Percentiles rank a stretch among this genome's conserved stretches.
Conservation (phyloP, 2,329 filamentous ascomycete species). For the Cladosporium sp. region DNA sequence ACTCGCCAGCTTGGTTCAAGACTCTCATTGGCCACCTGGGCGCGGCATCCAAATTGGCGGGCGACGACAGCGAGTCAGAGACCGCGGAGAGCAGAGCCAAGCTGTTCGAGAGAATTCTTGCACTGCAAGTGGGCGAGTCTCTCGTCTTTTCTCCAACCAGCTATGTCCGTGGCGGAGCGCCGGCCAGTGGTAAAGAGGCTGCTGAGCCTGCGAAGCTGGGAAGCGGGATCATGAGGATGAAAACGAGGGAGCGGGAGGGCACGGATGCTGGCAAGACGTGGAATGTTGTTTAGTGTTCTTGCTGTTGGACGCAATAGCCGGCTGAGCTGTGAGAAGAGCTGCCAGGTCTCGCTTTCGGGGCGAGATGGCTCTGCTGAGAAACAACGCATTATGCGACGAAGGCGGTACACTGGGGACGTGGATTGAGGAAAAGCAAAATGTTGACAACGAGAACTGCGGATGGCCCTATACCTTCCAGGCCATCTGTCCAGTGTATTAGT, state of each 20-base stretch:
- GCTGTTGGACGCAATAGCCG: not conserved
- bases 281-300: not conserved
- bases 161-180: constrained; percentile 21
- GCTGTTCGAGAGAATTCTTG: constrained; percentile 29
- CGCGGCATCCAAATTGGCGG: constrained; percentile 29
- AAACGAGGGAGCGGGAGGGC: constrained; percentile 26
- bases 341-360: too few species aligned
- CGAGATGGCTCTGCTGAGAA: too few species aligned
- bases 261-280: constrained; percentile 26
- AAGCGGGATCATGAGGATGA: constrained; percentile 21
- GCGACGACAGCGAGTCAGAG: constrained; percentile 5
- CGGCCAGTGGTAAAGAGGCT: not conserved
- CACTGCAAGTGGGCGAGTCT: constrained; percentile 28
- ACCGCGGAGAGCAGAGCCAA: constrained; percentile 10
- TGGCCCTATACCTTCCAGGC: too few species aligned
- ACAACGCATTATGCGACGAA: too few species aligned
- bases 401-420: too few species aligned
- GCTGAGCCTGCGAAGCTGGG: constrained; percentile 20
- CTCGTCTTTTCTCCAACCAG: constrained; percentile 30
- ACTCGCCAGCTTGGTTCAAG: constrained; percentile 59
- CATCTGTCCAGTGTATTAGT: too few species aligned
- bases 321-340: not conserved
- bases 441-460: too few species aligned
- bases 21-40: constrained; percentile 47
- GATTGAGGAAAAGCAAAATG: too few species aligned